Evolutionary conservation across 495 filamentous ascomycete genomes (phyloP).

Genomic region (Penicillium paradoxum): DNA sequence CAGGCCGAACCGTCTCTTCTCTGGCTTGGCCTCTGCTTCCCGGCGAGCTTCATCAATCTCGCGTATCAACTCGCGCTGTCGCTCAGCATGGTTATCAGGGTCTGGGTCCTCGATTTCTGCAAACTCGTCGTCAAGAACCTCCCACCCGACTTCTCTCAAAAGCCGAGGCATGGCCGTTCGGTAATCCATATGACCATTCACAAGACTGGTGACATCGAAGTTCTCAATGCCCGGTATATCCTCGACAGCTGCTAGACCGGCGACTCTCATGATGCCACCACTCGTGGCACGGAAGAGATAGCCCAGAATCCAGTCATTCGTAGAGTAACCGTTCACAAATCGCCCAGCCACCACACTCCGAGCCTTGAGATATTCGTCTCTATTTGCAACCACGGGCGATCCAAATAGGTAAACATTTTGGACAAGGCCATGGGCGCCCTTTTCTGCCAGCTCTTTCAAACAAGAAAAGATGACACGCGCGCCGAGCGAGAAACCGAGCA

Average conservation of each 20-base stretch:
- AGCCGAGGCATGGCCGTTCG: conserved; percentile 84
- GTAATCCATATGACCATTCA: conserved; percentile 96
- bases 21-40: conserved; percentile 67
- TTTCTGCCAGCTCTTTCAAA: conserved; percentile 77
- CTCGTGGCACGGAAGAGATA: conserved; percentile 94
- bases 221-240: conserved; percentile 81
- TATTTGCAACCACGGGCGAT: conserved; percentile 84
- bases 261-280: conserved; percentile 86
- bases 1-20: conserved; percentile 71
- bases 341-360: conserved; percentile 79
- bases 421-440: conserved; percentile 84
- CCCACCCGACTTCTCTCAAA: conserved; percentile 79
- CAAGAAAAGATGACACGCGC: conserved; percentile 91
- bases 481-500: conserved; percentile 95
- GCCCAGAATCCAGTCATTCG: conserved; percentile 95
- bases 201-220: conserved; percentile 76
- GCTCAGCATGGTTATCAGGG: conserved; percentile 81
- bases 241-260: conserved; percentile 79
- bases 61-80: conserved; percentile 88
- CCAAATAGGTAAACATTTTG: conserved; percentile 97
- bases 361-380: conserved; percentile 81
- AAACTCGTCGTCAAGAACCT: conserved; percentile 89
- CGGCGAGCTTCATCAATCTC: conserved; percentile 95
- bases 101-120: conserved; percentile 96
- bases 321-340: conserved; percentile 92